Base-by-base conservation (phyloP, 768 basidiomycete species). In the Galerina marginata region DNA sequence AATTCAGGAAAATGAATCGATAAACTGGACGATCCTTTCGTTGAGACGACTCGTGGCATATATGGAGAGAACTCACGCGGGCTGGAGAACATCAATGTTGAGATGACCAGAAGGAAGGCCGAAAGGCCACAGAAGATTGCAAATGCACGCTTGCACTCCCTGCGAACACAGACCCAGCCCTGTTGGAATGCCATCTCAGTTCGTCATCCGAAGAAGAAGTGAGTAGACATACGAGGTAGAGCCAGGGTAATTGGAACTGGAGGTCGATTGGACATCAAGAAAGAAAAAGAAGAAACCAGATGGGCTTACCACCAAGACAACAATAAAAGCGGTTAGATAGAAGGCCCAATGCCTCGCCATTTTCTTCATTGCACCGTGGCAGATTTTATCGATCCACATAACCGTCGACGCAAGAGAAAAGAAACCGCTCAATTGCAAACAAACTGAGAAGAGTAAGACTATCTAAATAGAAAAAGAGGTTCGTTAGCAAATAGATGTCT, bases 311-410 rank as follows among this genome's bases (percentile, higher is more conserved):
- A 80, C 62, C 10, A 78, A 65, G 14, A 73, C 75, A 38, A 79
- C 55, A 43, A 75, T 68, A 58, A 85, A 81, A 0, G 72, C 77
- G 0, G 70, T 80, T n/a, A 79, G 65, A 56, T 82, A 83, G 11
- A 81, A 25, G 12, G 58, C 65, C 38, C 70, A 65, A 56, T 80
- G 73, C 0, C 70, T 58, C 20, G 77, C 73, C n/a, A 81, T 62
- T 11, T 54, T 50, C n/a, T 68, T 70, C 39, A 82, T 70, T 10
- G 70, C 57, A 1, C 75, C 76, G 44, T 71, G 71, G 23, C 73
- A 75, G 7, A 83, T 74, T 66, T 83, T 82, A 62, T 79, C 75
- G 20, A 83, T 75, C 85, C 85, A 86, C 59, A 84, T 68, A 2
- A 69, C 76, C 2, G 79, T 74, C 14, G 80, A 77, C 6, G 80